Evolutionary conservation across 345 rosid species (phyloP).

Genomic region (Adansonia digitata): DNA sequence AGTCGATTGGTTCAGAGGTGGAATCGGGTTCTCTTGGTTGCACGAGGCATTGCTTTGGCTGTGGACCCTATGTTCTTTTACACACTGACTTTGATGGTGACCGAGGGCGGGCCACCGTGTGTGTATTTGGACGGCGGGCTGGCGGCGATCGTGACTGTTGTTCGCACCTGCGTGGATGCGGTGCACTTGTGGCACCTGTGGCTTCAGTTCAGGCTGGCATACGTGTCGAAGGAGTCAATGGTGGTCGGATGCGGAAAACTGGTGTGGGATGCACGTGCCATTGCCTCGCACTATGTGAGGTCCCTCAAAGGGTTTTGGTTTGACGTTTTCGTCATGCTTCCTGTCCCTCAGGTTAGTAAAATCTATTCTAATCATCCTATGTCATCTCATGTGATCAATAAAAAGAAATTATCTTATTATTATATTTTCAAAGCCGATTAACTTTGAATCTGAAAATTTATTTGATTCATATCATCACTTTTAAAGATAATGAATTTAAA

Average conservation of each 20-base stretch:
- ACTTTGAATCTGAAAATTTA: too few relatives aligned
- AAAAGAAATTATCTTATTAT: too few relatives aligned
- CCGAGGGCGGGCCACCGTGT: slow-evolving; percentile 56
- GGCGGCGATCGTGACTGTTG: slow-evolving; percentile 60
- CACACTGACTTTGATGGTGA: slow-evolving; percentile 46
- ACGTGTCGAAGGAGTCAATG: slow-evolving; percentile 73
- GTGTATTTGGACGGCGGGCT: slow-evolving; percentile 68
- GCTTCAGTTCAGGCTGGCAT: slow-evolving; percentile 77
- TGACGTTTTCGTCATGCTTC: slow-evolving; percentile 79
- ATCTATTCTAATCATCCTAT: too few relatives aligned
- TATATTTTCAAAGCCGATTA: too few relatives aligned
- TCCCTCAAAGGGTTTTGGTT: slow-evolving; percentile 83
- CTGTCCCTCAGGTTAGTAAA: slow-evolving; percentile 81
- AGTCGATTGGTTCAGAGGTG: slow-evolving; percentile 62
- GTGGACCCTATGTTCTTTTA: slow-evolving; percentile 87
- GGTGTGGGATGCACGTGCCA: slow-evolving; percentile 66
- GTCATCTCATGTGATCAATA: too few relatives aligned
- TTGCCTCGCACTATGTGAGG: slow-evolving; percentile 57
- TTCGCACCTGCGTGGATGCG: slow-evolving; percentile 65
- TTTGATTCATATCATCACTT: too few relatives aligned
- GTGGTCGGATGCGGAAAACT: slow-evolving; percentile 92
- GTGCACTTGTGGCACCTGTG: slow-evolving; percentile 66
- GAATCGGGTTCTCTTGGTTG: slow-evolving; percentile 67
- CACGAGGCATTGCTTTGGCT: slow-evolving; percentile 74
- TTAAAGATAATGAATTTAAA: too few relatives aligned